Evolutionary conservation across 2,329 filamentous ascomycete genomes (phyloP), one percentile per base, ranked within the genome.

Genomic region (Xylogone sp.): DNA sequence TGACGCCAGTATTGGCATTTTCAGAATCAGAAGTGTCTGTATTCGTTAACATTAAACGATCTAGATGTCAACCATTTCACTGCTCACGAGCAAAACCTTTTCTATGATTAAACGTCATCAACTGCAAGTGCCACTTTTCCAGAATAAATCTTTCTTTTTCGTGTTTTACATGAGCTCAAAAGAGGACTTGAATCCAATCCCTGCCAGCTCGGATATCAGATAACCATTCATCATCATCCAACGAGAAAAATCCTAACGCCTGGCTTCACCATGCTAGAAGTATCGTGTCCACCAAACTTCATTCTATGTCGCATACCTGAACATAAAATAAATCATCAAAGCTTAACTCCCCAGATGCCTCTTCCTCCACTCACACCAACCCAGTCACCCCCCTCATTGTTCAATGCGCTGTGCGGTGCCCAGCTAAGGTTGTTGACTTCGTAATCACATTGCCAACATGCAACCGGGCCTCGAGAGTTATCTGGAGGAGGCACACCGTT

Each of bases 351-450:
- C 88, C 88, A 94, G 29, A 94, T 81, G 4, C 90, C 89, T 54
- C 89, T 77, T 19, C 90, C 90, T 18, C 87, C 89, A 62, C 86
- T 87, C 2, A 94, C 87, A 43, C 90, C 90, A 6, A 95, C 73
- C 90, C 90, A 95, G 60, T 95, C 90, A 19, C 88, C 87, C 16
- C 80, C 82, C 52, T 92, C 88, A 18, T 74, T 75, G 24, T 79
- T 86, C 51, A 86, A 71, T 20, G 84, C 73, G 55, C 78, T 83
- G 56, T 86, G 85, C 27, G 90, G 90, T 24, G 89, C 87, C 89
- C 90, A 95, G 58, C 87, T 88, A 13, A 95, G 75, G 66, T 95
- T 95, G 42, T 84, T 86, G 46, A 95, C 84, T 69, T 95, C 90
- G 62, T 93, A 93, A 58, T 94, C 90, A 67, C 89, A 93, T 65